These are phyloP conservation scores for Kodamaea jinghongensis DNA, from an alignment of 805 yeast genomes.

Conservation along the genomic window DNA sequence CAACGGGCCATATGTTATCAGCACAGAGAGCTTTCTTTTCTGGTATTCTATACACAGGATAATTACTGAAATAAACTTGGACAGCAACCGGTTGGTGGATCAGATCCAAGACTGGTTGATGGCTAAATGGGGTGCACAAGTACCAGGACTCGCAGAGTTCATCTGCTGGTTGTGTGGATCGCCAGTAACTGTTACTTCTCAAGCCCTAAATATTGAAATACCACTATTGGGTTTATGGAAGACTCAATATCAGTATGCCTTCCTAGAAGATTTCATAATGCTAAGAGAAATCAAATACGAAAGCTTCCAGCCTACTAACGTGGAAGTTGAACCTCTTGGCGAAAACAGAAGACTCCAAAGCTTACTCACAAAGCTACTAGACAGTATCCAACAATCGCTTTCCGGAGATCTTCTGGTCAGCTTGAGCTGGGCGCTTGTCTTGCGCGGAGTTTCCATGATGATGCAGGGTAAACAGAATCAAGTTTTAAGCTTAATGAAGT, in stretches of 20 bases:
- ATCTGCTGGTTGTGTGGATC: conserved; percentile 45
- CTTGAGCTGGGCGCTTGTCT: conserved; percentile 11
- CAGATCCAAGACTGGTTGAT: conserved; percentile 51
- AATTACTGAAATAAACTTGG: conserved; percentile 31
- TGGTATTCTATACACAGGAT: conserved; percentile 49
- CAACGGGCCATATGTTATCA: conserved; percentile 55
- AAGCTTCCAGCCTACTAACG: background rate
- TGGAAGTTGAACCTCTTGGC: conserved; percentile 7
- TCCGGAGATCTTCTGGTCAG: conserved; percentile 3
- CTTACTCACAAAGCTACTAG: conserved; percentile 10
- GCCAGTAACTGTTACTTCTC: background rate
- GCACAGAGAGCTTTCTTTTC: conserved; percentile 47
- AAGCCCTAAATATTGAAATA: background rate
- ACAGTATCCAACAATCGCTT: conserved; percentile 5
- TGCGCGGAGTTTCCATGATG: background rate
- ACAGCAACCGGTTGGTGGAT: conserved; percentile 20
- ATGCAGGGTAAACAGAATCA: background rate
- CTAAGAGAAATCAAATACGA: conserved; percentile 1
- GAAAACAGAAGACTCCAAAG: conserved; percentile 7
- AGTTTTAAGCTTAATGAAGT: background rate
- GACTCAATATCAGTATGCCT: too few relatives aligned
- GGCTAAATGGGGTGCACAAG: conserved; percentile 49
- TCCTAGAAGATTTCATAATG: conserved; percentile 10
- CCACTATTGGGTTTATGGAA: background rate
- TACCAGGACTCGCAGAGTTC: conserved; percentile 31